Evolutionary conservation across 164 flowering plant species (phyloP), one percentile per base, ranked within the genome.

Genomic region (Stephania japonica): DNA sequence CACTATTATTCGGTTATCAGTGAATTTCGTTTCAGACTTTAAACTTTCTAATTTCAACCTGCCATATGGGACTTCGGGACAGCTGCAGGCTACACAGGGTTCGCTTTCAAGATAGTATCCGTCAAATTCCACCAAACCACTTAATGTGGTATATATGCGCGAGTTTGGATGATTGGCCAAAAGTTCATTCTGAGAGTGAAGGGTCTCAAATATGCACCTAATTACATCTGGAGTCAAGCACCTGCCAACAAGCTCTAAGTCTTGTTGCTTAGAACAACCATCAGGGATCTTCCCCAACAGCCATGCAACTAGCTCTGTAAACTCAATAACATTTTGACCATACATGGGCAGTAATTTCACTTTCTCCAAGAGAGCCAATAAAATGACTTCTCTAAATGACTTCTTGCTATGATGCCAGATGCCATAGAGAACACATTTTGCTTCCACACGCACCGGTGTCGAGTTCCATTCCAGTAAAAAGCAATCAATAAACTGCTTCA

Each of bases 71-170:
- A 96, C 94, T 78, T 96, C 99, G 27, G 99, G 99, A 50, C 97
- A 93, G 83, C 98, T 96, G 80, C 99, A 96, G 65, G 99, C 88
- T 73, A 93, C 99, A 93, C 99, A 96, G 66, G 99, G 99, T 76
- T 96, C 99, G 76, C 98, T 96, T 85, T 96, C 99, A 69, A 96
- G 98, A 86, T 93, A 96, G 81, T 91, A 96, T 13, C 99, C 99
- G 86, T 96, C 98, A 86, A 96, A 96, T 75, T 96, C 99, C 70
- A 96, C 98, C 68, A 96, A 80, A 76, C 91, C 87, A 84, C 94
- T 93, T 75, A 96, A 76, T 70, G 97, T 96, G 81, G 87, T 93
- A 78, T 96, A 96, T 63, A 96, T 91, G 73, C 99, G 97, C 4
- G 99, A 93, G 84, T 93, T 96, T 7, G 98, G 97, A 82, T 96